Base-by-base conservation (phyloP, 208 protist species). In the Trypanosoma theileri region DNA sequence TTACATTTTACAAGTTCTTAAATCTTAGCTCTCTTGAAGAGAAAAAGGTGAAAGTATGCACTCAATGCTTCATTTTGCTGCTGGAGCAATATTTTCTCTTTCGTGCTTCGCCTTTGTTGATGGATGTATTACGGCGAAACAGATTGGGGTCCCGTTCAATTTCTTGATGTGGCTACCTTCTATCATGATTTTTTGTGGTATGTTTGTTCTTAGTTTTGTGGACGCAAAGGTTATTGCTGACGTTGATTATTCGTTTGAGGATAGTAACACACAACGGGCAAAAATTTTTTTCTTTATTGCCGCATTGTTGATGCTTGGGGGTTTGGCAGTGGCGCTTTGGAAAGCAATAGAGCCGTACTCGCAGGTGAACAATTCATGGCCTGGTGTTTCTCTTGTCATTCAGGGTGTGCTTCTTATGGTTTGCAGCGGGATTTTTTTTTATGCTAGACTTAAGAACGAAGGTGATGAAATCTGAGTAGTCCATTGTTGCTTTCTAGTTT, bases 111-210 rank as follows among this genome's bases (percentile, higher is more conserved):
- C 84, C 10, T 84, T 94, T 59, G 64, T 59, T 4, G 89, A 94
- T 70, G 89, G 89, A 16, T 69, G 74, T n/a, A 58, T 91, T 6
- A 63, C 75, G 16, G 89, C 85, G 12, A 73, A 61, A 13, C n/a
- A 62, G n/a, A 79, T 21, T 1, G 28, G 28, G 1, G 16, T 70
- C 19, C 77, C 81, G 4, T 94, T 89, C 60, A 84, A 88, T 48
- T 94, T 91, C 78, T 59, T 84, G 45, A 89, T 90, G 77, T 94
- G 77, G 65, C 51, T 90, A 17, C 86, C 89, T 24, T 45, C 48
- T 0, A 68, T 92, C 10, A 53, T 79, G 24, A 77, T 76, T 8
- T 31, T 83, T 14, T 77, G 74, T 66, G 89, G 84, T 9, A 78
- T 71, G 16, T 71, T 91, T 52, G 22, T 88, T 14, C 46, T 91